Conservation (phyloP, 805 yeast species). For the Grigorovia transvaalensis region DNA sequence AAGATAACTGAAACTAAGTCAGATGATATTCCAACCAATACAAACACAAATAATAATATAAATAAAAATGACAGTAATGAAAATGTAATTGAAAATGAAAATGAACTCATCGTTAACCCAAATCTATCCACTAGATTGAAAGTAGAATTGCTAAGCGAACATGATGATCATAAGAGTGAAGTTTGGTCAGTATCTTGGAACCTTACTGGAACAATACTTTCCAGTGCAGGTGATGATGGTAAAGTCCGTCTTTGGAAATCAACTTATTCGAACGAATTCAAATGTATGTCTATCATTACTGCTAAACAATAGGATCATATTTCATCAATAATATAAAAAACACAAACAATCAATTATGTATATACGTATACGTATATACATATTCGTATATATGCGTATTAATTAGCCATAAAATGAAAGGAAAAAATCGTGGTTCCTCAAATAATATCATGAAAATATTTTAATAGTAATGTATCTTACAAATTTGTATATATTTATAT, state of each 20-base stretch:
- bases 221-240: slow-evolving; percentile 95
- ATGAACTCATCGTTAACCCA: not conserved
- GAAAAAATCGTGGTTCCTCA: no score
- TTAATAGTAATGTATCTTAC: not conserved
- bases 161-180: slow-evolving; percentile 72
- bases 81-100: not conserved
- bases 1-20: slow-evolving; percentile 42
- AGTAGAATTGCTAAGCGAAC: slow-evolving; percentile 54
- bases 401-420: no score
- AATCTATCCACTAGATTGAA: not conserved
- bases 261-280: slow-evolving; percentile 73
- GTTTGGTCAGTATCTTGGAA: slow-evolving; percentile 98
- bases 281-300: slow-evolving; percentile 78
- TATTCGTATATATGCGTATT: no score
- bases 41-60: not conserved
- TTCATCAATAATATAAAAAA: no score
- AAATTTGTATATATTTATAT: no score
- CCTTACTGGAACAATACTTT: slow-evolving; percentile 79
- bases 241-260: slow-evolving; percentile 87
- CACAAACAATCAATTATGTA: no score
- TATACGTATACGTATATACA: no score
- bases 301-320: slow-evolving; percentile 29
- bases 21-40: not conserved
- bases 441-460: no score
- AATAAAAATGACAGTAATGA: not conserved